These are phyloP conservation scores for Tinospora cordifolia DNA, from an alignment of 164 flowering plant genomes.

Conservation along the genomic window DNA sequence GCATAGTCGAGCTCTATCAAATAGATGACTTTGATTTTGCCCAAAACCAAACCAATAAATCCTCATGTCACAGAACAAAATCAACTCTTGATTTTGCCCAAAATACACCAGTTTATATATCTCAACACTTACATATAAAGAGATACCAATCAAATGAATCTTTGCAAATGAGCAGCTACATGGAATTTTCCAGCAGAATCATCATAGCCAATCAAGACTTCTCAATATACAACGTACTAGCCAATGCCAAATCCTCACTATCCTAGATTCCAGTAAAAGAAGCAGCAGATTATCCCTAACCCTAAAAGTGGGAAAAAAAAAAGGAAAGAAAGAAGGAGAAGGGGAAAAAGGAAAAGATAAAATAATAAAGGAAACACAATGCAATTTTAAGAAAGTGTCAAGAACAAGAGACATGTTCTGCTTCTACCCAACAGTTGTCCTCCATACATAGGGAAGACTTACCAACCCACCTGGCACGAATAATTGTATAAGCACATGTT, in stretches of 20 bases:
- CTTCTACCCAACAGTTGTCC: conserved; percentile 16
- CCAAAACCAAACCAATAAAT: background rate
- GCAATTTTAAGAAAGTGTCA: conserved; percentile 11
- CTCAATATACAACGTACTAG: background rate
- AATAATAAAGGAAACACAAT: background rate
- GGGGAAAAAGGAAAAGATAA: conserved; percentile 4
- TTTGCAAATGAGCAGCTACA: background rate
- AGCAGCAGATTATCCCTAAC: conserved; percentile 9
- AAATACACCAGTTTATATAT: too few relatives aligned
- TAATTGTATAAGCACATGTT: conserved; percentile 66
- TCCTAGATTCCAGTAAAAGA: conserved; percentile 1
- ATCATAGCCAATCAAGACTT: background rate
- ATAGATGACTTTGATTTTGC: background rate
- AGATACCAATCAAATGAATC: background rate
- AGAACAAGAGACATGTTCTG: conserved; percentile 8
- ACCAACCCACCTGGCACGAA: conserved; percentile 95
- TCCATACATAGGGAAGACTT: conserved; percentile 40
- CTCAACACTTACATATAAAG: background rate
- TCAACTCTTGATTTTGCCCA: too few relatives aligned
- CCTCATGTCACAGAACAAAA: background rate
- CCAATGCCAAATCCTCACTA: background rate
- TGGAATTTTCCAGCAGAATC: background rate
- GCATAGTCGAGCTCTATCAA: background rate
- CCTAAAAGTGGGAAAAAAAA: background rate
- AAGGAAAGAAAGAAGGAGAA: too few relatives aligned